phyloP scores from a whole-genome alignment of 1,139 yeast species.

The Hemisphaericaspora xylofermentans region DNA sequence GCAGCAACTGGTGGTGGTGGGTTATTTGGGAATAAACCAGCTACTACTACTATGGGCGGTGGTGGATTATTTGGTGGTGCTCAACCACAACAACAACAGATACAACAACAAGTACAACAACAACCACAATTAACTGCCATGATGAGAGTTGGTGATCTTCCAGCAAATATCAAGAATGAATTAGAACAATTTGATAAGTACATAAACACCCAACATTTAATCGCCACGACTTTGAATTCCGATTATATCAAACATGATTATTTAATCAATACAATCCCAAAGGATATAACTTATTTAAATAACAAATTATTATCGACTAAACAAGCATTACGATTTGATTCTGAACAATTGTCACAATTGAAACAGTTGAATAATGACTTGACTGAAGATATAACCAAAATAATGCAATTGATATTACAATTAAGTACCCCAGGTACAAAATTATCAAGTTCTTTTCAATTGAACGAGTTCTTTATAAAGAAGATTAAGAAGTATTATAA shows the following conservation, averaged over 20 bases:
- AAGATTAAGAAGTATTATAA: conserved; percentile 69
- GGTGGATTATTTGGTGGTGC: conserved; percentile 23
- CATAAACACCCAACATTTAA: conserved; percentile 78
- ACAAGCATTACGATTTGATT: conserved; percentile 59
- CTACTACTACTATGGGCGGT: conserved; percentile 8
- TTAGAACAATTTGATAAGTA: conserved; percentile 81
- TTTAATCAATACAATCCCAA: conserved; percentile 75
- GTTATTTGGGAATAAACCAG: conserved; percentile 23
- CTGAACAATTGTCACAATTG: conserved; percentile 33
- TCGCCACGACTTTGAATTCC: conserved; percentile 73
- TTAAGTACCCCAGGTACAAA: conserved; percentile 68
- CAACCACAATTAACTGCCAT: conserved; percentile 65
- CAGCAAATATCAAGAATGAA: conserved; percentile 68
- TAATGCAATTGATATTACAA: conserved; percentile 65
- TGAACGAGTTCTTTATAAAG: conserved; percentile 47
- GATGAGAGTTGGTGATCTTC: conserved; percentile 85
- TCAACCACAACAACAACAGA: conserved; percentile 6
- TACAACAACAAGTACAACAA: conserved; percentile 16
- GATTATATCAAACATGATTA: conserved; percentile 66
- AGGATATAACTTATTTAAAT: conserved; percentile 73
- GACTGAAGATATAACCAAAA: conserved; percentile 65
- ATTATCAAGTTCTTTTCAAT: conserved; percentile 52
- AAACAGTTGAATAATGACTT: conserved; percentile 55
- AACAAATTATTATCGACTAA: conserved; percentile 62
- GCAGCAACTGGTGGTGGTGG: conserved; percentile 20